Evolutionary conservation across 179 eudicot species (phyloP).

Genomic region (Beta corolliflora): DNA sequence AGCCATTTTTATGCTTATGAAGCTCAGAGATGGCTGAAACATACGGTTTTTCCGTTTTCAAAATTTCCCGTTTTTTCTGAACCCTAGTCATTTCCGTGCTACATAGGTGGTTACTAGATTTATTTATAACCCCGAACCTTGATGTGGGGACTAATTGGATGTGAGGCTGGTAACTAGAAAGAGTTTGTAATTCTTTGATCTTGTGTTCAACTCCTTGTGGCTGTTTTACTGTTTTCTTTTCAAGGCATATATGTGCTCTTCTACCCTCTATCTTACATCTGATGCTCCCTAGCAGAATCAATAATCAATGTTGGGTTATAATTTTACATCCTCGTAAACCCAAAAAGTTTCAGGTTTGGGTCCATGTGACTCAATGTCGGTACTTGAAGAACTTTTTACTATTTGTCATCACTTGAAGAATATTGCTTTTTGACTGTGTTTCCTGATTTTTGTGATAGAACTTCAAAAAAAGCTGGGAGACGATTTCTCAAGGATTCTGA

Average conservation of each 20-base stretch:
- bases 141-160: not conserved
- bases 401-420: no score
- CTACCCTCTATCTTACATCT: not conserved
- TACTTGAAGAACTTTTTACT: not conserved
- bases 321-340: no score
- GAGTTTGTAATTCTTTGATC: not conserved
- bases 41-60: no score
- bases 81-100: no score
- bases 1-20: no score
- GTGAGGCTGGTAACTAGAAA: not conserved
- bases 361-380: not conserved
- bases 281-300: no score
- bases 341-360: no score
- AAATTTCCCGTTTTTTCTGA: no score
- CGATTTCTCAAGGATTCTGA: not conserved
- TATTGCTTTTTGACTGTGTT: not conserved
- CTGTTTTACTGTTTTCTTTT: not conserved
- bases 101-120: no score
- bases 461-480: not conserved
- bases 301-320: no score
- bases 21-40: no score
- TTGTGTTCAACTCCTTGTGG: not conserved
- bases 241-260: not conserved
- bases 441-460: not conserved
- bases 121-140: no score